Evolutionary conservation across 179 eudicot genomes (phyloP), one percentile per base, ranked within the genome.

Genomic region (Camellia oleifera): DNA sequence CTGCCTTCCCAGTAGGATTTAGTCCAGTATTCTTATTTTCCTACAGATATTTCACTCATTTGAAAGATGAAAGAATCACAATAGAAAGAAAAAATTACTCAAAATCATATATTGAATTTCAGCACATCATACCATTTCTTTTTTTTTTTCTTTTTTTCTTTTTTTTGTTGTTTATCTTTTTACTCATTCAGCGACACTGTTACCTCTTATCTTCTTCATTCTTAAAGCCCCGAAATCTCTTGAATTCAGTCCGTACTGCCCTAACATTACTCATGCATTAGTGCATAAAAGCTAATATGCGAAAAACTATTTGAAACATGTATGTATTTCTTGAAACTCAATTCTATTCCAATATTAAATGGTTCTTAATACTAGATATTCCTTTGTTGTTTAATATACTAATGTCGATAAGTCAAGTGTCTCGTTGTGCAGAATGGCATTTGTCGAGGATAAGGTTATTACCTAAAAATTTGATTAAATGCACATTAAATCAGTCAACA

Each of bases 401-500:
- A 44, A 18, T 13, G 46, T n/a, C 46, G 40, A 14, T 11, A 46
- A 45, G 58, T 3, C 42, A 23, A 56, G 46, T 23, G 8, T 53
- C 18, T 54, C 9, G 23, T 17, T 18, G 14, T 50, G 58, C 58
- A 66, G 81, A 71, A 8, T 78, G 68, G 7, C 74, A 64, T 71
- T 54, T 66, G 10, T 77, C 86, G 23, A 84, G 82, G 70, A 64
- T 82, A 20, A 77, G 64, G 18, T 60, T 57, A 52, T 76, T 72
- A 14, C 65, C 80, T 64, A 87, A 80, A 81, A 85, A 80, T 42
- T 11, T 72, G 71, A 81, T 44, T 63, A 78, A 72, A 32, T 68
- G 85, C 67, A 81, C 64, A 5, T 78, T 77, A 71, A 77, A 82
- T 40, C 83, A 84, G 53, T 64, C 88, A 68, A 70, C 79, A 44